Base-by-base conservation (phyloP, 768 basidiomycete species). In the Boletus bicolor region DNA sequence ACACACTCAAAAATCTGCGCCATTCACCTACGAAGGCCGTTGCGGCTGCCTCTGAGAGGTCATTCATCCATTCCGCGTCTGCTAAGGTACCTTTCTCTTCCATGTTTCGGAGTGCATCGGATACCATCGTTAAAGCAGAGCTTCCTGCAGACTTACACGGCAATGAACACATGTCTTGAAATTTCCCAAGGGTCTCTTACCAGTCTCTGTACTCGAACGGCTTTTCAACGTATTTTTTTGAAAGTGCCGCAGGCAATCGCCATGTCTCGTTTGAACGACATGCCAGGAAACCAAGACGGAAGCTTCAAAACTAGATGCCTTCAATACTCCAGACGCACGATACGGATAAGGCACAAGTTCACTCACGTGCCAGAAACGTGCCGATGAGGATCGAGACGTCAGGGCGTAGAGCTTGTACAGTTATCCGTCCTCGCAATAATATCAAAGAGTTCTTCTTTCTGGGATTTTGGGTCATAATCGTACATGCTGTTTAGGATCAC, bases 261-360 rank as follows among this genome's bases (percentile, higher is more conserved):
- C 62, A 67, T 67, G 7, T 67, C 59, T 11, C 37, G 54, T 44
- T 58, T 65, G 45, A 65, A 67, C 5, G 56, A 56, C 64, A 66
- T 66, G 12, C 59, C 59, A 58, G 62, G 64, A 32, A 66, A 36
- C 64, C 64, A 65, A 12, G 62, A 64, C 9, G 65, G 62, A 43
- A 66, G 55, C 28, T 54, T 51, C 30, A 67, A 36, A 24, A 67
- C 65, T 65, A 37, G 30, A 37, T 9, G 10, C 8, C 7, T 7
- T 34, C 30, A 11, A 49, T 10, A 38, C 7, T 54, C 24, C 4
- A 37, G 26, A 44, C 7, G n/a, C 24, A 12, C 8, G 12, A 32
- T 17, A 6, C 15, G 11, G 4, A 35, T 3, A 28, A 24, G 19
- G 14, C 8, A 12, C 1, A 17, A 19, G 30, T 36, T 46, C 6